Conservation (phyloP, 768 basidiomycete species). For the Suillus alpinus region DNA sequence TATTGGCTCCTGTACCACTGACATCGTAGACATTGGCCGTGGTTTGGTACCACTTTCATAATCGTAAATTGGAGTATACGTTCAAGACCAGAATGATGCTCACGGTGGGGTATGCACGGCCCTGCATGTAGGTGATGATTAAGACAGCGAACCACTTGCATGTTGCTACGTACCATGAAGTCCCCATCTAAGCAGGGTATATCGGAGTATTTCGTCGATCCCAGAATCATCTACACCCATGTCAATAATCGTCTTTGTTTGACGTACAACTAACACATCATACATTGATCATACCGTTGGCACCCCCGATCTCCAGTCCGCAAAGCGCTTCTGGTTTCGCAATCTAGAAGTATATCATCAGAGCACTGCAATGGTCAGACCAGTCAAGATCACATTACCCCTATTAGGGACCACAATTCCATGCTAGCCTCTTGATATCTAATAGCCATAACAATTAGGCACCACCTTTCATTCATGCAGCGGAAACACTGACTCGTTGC, state of each 20-base stretch:
- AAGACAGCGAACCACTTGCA: slow-evolving; percentile 6
- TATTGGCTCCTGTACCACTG: slow-evolving; percentile 21
- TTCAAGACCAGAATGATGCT: slow-evolving; percentile 12
- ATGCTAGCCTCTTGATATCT: slow-evolving; percentile 34
- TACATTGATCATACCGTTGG: slow-evolving; percentile 44
- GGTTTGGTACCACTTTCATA: slow-evolving; percentile 27
- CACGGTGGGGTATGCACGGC: slow-evolving; percentile 34
- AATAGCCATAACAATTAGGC: background rate
- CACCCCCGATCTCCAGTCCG: slow-evolving; percentile 41
- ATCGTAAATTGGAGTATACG: slow-evolving; percentile 7
- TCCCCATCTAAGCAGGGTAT: slow-evolving; percentile 44
- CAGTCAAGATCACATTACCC: slow-evolving; percentile 11
- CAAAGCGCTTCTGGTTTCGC: slow-evolving; percentile 34
- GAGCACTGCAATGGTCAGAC: slow-evolving; percentile 1
- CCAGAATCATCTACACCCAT: slow-evolving; percentile 32
- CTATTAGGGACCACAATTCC: slow-evolving; percentile 27
- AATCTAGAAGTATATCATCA: slow-evolving; percentile 19
- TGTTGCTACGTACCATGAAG: slow-evolving; percentile 34
- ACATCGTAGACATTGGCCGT: slow-evolving; percentile 29
- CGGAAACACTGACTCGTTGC: slow-evolving; percentile 29
- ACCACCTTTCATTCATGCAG: background rate
- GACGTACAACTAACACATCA: slow-evolving; percentile 8
- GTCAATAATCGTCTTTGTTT: slow-evolving; percentile 8
- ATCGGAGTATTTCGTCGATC: slow-evolving; percentile 32
- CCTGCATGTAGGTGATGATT: slow-evolving; percentile 18